phyloP scores from a whole-genome alignment of 2,329 filamentous ascomycete species.

The Taxawa tesnikishii region DNA sequence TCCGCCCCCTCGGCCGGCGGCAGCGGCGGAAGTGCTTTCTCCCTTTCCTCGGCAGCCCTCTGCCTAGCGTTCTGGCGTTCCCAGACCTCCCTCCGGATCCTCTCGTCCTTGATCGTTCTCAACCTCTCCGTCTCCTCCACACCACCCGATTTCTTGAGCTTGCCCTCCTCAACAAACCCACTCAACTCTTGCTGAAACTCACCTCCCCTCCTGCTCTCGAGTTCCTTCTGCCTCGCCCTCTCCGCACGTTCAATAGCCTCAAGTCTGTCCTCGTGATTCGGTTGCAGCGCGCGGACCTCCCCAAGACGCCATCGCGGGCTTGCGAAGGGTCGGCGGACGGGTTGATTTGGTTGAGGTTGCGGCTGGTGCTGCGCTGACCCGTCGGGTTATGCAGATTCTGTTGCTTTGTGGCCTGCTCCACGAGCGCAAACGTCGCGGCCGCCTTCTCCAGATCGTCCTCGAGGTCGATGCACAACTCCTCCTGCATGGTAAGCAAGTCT shows the following conservation, averaged over 20 bases:
- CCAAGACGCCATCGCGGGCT: conserved; percentile 87
- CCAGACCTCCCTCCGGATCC: conserved; percentile 63
- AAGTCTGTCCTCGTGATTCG: conserved; percentile 84
- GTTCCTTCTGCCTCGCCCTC: conserved; percentile 77
- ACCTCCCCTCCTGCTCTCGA: conserved; percentile 60
- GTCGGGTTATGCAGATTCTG: conserved; percentile 62
- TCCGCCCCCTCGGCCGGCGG: conserved; percentile 11
- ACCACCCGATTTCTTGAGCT: conserved; percentile 89
- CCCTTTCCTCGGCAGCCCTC: conserved; percentile 32
- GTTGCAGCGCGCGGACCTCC: conserved; percentile 84
- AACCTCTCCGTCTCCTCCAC: conserved; percentile 87
- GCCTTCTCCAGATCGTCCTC: conserved; percentile 94
- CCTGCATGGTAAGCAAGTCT: conserved; percentile 89
- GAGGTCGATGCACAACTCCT: conserved; percentile 84
- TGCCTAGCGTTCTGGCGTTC: conserved; percentile 40
- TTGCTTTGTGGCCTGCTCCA: conserved; percentile 97
- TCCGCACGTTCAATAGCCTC: conserved; percentile 97
- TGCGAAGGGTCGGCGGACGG: conserved; percentile 32
- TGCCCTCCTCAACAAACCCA: conserved; percentile 76
- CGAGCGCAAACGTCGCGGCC: conserved; percentile 80
- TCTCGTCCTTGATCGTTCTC: conserved; percentile 74
- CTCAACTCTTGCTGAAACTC: conserved; percentile 79
- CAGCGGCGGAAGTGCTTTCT: conserved; percentile 17
- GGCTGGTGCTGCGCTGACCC: conserved; percentile 7
- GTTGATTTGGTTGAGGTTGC: conserved; percentile 12